Conservation (phyloP, 2,329 filamentous ascomycete genomes). For the Penicillium sp. region DNA sequence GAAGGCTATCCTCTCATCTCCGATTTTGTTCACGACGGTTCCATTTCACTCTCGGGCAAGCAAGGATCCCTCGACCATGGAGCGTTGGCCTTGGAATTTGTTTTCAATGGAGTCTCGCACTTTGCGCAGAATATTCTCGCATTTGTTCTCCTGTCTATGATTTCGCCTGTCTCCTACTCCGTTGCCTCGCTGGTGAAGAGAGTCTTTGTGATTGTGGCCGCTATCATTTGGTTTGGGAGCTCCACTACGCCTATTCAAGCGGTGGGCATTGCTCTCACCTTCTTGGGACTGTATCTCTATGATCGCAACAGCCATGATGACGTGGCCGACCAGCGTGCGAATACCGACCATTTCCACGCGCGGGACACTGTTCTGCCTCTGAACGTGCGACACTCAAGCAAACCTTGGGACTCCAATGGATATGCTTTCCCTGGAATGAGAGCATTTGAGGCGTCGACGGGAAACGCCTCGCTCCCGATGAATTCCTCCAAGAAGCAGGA, state of each 20-base stretch:
- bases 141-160: slow-evolving; percentile 84
- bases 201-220: slow-evolving; percentile 91
- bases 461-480: slow-evolving; percentile 14
- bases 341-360: slow-evolving; percentile 57
- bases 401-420: slow-evolving; percentile 33
- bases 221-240: slow-evolving; percentile 93
- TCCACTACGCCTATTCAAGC: slow-evolving; percentile 77
- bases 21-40: slow-evolving; percentile 76
- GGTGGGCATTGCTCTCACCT: slow-evolving; percentile 79
- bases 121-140: slow-evolving; percentile 95
- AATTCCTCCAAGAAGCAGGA: slow-evolving; percentile 38
- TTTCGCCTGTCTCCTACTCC: slow-evolving; percentile 94
- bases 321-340: slow-evolving; percentile 75
- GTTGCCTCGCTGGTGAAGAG: slow-evolving; percentile 95
- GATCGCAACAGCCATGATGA: slow-evolving; percentile 85
- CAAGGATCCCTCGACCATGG: slow-evolving; percentile 65
- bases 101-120: slow-evolving; percentile 96
- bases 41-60: slow-evolving; percentile 67
- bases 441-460: slow-evolving; percentile 14
- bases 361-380: slow-evolving; percentile 63
- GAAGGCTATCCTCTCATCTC: slow-evolving; percentile 73
- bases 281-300: slow-evolving; percentile 89
- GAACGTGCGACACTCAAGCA: slow-evolving; percentile 35
- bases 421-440: slow-evolving; percentile 30
- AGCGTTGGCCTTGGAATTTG: slow-evolving; percentile 66